These are phyloP conservation scores for Leccinum disarticulatum DNA, from an alignment of 768 basidiomycete species.

Conservation along the genomic window DNA sequence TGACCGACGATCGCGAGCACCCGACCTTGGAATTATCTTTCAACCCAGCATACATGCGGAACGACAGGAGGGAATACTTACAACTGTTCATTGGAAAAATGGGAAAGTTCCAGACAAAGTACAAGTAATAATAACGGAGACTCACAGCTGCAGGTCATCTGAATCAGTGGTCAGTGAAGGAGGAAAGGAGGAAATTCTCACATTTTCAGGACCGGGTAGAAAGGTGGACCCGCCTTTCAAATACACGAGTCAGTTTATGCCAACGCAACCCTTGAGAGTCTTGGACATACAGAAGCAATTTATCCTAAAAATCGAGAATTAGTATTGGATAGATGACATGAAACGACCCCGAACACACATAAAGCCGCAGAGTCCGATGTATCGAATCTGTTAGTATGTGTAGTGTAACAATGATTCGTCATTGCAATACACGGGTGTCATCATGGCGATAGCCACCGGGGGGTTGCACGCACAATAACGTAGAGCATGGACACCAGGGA, in stretches of 20 bases:
- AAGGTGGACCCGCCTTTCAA: constrained; percentile 8
- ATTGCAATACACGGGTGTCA: too few relatives aligned
- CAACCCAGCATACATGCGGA: too few relatives aligned
- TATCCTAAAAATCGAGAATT: not conserved
- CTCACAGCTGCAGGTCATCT: too few relatives aligned
- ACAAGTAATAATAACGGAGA: too few relatives aligned
- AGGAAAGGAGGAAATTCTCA: not conserved
- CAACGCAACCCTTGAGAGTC: not conserved
- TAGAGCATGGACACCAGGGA: constrained; percentile 10
- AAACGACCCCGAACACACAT: not conserved
- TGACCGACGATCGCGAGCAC: too few relatives aligned
- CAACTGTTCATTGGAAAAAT: too few relatives aligned
- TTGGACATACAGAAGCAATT: not conserved
- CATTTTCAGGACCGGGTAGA: constrained; percentile 9
- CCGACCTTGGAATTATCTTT: too few relatives aligned
- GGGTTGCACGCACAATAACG: constrained; percentile 8
- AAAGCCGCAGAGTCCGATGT: not conserved
- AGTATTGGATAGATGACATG: too few relatives aligned
- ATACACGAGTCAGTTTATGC: not conserved
- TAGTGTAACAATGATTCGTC: not conserved
- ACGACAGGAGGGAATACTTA: too few relatives aligned
- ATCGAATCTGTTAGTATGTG: not conserved
- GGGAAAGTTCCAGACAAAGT: too few relatives aligned
- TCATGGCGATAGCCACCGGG: too few relatives aligned
- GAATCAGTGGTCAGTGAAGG: not conserved